A percentile compares a stretch with the other conserved stretches of the same genome.
Conservation (phyloP, 2,329 filamentous ascomycete genomes). For the Helotiales sp. region DNA sequence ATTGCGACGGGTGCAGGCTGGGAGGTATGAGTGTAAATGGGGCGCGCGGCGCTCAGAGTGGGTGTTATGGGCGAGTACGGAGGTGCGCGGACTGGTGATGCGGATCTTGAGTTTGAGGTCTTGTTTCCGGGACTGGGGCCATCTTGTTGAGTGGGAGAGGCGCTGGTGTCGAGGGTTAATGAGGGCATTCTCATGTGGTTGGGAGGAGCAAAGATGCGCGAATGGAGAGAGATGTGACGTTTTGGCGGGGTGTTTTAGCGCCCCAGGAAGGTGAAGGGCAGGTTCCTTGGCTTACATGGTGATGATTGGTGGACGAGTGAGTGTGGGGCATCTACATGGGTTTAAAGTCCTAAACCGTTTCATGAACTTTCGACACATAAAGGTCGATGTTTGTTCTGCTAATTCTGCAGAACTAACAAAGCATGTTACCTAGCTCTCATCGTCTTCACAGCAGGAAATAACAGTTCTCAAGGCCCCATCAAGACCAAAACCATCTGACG, state of each 20-base stretch:
- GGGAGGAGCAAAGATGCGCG: neutral
- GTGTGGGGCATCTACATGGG: neutral
- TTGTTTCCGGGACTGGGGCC: conserved; percentile 4
- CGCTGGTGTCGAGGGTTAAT: conserved; percentile 27
- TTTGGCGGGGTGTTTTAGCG: neutral
- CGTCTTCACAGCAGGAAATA: too few species aligned
- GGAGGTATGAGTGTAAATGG: conserved; percentile 44
- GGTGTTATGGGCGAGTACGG: conserved; percentile 36
- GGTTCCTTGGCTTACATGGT: neutral
- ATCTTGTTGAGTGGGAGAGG: neutral
- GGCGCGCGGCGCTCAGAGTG: conserved; percentile 23
- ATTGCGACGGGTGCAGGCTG: conserved; percentile 44
- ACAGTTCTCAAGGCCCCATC: too few species aligned
- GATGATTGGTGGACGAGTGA: neutral
- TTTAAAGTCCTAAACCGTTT: too few species aligned
- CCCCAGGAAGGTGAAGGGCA: neutral
- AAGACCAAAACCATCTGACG: too few species aligned
- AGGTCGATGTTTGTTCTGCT: too few species aligned
- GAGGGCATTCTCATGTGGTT: conserved; percentile 24
- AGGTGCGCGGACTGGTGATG: conserved; percentile 29
- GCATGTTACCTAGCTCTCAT: too few species aligned
- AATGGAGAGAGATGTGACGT: neutral
- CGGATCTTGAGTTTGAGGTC: conserved; percentile 22
- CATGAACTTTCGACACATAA: too few species aligned
- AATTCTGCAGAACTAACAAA: too few species aligned